phyloP scores from a whole-genome alignment of 352 stramenopile species.

The Phytophthora foliorum region DNA sequence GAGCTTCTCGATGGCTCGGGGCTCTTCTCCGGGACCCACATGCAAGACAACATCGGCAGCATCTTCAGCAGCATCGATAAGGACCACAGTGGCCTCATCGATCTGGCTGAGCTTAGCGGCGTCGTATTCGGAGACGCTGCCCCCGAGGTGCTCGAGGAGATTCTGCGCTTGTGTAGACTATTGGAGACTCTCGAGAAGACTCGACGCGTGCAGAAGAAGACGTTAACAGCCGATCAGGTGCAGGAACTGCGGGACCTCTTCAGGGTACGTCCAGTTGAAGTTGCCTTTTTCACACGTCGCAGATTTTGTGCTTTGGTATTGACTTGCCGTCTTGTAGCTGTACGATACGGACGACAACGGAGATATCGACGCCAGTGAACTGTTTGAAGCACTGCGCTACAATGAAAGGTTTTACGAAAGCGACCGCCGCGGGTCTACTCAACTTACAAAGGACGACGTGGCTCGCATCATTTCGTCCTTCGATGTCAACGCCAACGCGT shows the following conservation, averaged over 20 bases:
- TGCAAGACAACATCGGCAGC: constrained; percentile 76
- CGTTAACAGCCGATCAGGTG: constrained; percentile 63
- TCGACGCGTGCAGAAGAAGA: constrained; percentile 61
- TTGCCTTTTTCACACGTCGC: constrained; percentile 39
- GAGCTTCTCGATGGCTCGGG: constrained; percentile 71
- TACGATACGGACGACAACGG: constrained; percentile 79
- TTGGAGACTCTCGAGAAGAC: constrained; percentile 62
- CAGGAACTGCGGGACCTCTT: constrained; percentile 76
- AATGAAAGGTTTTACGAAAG: constrained; percentile 82
- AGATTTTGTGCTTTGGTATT: constrained; percentile 15
- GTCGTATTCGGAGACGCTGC: constrained; percentile 70
- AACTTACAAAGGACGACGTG: constrained; percentile 71
- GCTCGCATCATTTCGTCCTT: constrained; percentile 80
- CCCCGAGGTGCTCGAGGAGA: constrained; percentile 55
- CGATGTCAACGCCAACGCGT: constrained; percentile 77
- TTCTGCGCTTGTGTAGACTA: constrained; percentile 63
- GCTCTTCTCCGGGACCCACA: constrained; percentile 66
- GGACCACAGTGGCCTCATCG: constrained; percentile 81
- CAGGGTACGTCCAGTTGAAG: constrained; percentile 42
- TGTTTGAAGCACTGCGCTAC: constrained; percentile 72
- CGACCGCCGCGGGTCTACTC: constrained; percentile 31
- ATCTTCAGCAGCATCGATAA: constrained; percentile 85
- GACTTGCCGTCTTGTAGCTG: constrained; percentile 31
- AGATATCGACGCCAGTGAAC: constrained; percentile 73
- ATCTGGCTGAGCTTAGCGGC: constrained; percentile 66